Conservation (phyloP, 108 stramenopile genomes). For the Conticribra weissflogii region DNA sequence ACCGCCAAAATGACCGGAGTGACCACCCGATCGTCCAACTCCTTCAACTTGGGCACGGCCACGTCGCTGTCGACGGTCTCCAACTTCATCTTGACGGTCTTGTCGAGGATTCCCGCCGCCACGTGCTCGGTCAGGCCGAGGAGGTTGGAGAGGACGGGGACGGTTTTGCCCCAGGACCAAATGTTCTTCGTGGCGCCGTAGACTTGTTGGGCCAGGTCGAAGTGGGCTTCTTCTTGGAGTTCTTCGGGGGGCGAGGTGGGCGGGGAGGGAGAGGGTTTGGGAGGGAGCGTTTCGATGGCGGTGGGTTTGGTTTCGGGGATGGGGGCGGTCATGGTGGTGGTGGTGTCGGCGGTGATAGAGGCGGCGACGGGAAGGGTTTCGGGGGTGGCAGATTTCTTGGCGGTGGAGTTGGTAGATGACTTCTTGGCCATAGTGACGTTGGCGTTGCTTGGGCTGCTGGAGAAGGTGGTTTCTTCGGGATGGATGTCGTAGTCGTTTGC, state of each 20-base stretch:
- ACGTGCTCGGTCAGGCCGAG: conserved; percentile 71
- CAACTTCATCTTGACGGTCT: conserved; percentile 50
- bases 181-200: conserved; percentile 65
- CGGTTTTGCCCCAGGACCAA: conserved; percentile 79
- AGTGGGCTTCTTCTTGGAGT: conserved; percentile 18
- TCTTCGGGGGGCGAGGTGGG: not conserved
- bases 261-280: conserved; percentile 2
- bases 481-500: not conserved
- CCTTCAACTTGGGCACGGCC: conserved; percentile 47
- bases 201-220: conserved; percentile 62
- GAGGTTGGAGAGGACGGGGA: conserved; percentile 54
- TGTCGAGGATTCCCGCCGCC: conserved; percentile 61
- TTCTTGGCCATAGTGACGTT: conserved; percentile 34
- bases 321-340: not conserved
- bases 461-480: not conserved
- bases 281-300: too few species aligned
- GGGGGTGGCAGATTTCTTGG: not conserved
- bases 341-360: not conserved
- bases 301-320: not conserved
- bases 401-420: not conserved
- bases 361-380: not conserved
- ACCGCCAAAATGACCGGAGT: conserved; percentile 69
- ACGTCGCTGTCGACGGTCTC: conserved; percentile 52
- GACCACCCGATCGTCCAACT: conserved; percentile 60
- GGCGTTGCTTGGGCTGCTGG: conserved; percentile 7